Conservation (phyloP, 768 basidiomycete species). For the Clavaria fumosa region DNA sequence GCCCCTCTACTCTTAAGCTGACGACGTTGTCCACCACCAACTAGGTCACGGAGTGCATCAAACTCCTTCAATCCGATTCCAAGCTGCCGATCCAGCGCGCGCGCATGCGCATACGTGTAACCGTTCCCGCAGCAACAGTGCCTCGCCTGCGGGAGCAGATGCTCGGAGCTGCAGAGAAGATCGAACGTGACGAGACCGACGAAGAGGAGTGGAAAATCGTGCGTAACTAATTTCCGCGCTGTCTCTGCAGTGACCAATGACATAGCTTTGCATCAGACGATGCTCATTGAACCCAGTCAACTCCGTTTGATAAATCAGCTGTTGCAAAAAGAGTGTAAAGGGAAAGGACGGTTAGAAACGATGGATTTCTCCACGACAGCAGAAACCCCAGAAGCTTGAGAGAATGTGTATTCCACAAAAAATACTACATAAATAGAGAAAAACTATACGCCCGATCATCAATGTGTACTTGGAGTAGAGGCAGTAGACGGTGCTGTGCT, state of each 20-base stretch:
- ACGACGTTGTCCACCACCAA: not conserved
- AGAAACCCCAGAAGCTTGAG: conserved; percentile 7
- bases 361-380: conserved; percentile 55
- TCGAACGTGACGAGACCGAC: conserved; percentile 69
- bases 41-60: conserved; percentile 86
- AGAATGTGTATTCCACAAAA: no score
- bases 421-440: no score
- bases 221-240: conserved; percentile 18
- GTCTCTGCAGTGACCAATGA: not conserved
- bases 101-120: conserved; percentile 79
- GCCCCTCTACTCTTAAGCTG: no score
- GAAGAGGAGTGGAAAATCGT: conserved; percentile 79
- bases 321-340: conserved; percentile 83
- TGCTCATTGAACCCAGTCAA: conserved; percentile 86
- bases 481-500: no score
- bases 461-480: no score
- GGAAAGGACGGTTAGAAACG: conserved; percentile 75
- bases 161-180: conserved; percentile 55
- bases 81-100: conserved; percentile 89
- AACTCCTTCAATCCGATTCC: conserved; percentile 61
- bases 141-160: conserved; percentile 59
- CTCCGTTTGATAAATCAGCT: conserved; percentile 84
- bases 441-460: no score
- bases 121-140: conserved; percentile 51
- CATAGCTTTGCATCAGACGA: no score